These are phyloP conservation scores for Trichomonascaceae sp. DNA, from an alignment of 1,139 yeast genomes.

Conservation along the genomic window DNA sequence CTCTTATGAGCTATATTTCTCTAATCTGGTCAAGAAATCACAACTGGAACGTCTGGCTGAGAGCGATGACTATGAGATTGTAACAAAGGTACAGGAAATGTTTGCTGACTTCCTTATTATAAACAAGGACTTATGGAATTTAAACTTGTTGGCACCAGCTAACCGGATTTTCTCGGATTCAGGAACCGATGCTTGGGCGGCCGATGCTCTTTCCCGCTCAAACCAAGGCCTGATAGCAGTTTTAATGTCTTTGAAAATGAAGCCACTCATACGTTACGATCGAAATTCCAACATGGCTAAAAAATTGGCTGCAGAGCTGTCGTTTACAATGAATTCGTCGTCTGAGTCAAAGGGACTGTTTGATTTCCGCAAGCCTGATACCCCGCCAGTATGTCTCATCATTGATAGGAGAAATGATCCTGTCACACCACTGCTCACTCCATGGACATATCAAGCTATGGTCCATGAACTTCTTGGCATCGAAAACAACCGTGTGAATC, in stretches of 20 bases:
- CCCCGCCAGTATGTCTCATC: constrained; percentile 69
- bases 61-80: constrained; percentile 79
- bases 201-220: constrained; percentile 42
- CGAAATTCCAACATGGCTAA: constrained; percentile 55
- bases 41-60: constrained; percentile 85
- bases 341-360: constrained; percentile 47
- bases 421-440: constrained; percentile 80
- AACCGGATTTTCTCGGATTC: constrained; percentile 25
- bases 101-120: constrained; percentile 78
- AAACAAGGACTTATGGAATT: constrained; percentile 59
- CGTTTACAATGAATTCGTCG: constrained; percentile 26
- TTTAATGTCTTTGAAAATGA: constrained; percentile 63
- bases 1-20: constrained; percentile 67
- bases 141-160: constrained; percentile 33
- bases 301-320: constrained; percentile 63
- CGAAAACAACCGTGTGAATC: constrained; percentile 68
- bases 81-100: constrained; percentile 68
- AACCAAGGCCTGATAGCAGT: constrained; percentile 56
- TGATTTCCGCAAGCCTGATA: constrained; percentile 54
- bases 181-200: constrained; percentile 41
- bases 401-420: constrained; percentile 88
- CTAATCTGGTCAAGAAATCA: constrained; percentile 64
- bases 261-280: constrained; percentile 76
- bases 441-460: constrained; percentile 99
- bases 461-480: constrained; percentile 87